Conservation (phyloP, 208 protist species). For the Wallacemonas sp. region DNA sequence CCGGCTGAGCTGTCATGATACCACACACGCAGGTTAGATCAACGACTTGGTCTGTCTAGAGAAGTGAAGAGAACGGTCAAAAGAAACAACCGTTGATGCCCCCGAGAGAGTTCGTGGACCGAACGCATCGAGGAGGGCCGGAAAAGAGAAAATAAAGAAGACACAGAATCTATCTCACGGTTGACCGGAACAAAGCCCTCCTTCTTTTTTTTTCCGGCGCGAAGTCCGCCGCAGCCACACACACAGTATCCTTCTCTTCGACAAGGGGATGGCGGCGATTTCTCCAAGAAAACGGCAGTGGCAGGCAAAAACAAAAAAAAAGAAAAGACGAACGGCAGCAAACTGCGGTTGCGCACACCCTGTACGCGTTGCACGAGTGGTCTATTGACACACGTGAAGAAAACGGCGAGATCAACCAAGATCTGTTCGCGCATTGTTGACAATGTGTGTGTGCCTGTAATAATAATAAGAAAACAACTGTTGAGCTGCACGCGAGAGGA, state of each 20-base stretch:
- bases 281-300: no score
- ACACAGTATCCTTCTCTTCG: no score
- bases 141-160: constrained; percentile 5
- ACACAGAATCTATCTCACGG: no score
- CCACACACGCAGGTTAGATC: not conserved
- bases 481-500: not conserved
- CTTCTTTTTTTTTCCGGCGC: not conserved
- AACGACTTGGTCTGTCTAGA: not conserved
- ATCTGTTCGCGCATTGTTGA: constrained; percentile 8
- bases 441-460: not conserved
- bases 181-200: no score
- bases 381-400: no score
- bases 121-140: not conserved
- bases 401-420: not conserved
- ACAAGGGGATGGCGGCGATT: no score
- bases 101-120: not conserved
- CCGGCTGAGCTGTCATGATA: no score
- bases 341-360: not conserved
- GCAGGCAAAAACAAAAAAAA: not conserved
- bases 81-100: no score
- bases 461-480: not conserved
- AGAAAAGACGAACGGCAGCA: not conserved
- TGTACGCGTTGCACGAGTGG: no score
- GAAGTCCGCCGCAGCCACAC: not conserved
- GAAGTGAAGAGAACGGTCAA: not conserved